phyloP scores from a whole-genome alignment of 768 basidiomycete species.

The Butyriboletus loyo region DNA sequence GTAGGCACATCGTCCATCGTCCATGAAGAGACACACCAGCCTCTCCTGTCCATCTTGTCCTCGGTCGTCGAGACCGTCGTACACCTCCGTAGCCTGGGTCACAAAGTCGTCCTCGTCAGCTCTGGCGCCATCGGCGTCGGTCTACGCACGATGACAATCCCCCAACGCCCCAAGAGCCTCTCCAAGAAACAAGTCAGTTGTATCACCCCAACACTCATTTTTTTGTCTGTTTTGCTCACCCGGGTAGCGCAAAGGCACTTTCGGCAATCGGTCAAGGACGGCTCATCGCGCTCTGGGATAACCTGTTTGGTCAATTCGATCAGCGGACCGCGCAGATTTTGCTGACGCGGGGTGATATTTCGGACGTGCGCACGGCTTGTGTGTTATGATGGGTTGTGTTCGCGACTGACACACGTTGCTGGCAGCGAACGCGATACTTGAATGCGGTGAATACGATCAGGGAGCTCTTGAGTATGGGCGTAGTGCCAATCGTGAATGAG shows the following conservation, averaged over 20 bases:
- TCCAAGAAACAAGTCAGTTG: constrained; percentile 86
- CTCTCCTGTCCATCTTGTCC: constrained; percentile 86
- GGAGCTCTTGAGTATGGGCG: constrained; percentile 88
- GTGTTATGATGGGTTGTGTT: neutral
- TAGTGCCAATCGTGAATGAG: constrained; percentile 98
- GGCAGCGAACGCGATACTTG: constrained; percentile 86
- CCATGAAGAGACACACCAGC: constrained; percentile 89
- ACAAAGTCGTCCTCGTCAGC: constrained; percentile 93
- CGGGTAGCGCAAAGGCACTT: constrained; percentile 61
- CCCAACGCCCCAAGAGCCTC: constrained; percentile 75
- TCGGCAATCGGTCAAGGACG: constrained; percentile 97
- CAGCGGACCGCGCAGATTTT: constrained; percentile 96
- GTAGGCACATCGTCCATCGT: constrained; percentile 93
- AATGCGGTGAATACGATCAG: constrained; percentile 96
- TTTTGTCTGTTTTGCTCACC: constrained; percentile 12
- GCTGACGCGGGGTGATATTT: constrained; percentile 93
- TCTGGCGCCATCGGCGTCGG: constrained; percentile 99
- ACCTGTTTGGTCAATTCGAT: constrained; percentile 88
- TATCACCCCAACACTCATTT: neutral
- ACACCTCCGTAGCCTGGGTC: constrained; percentile 71
- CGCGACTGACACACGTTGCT: constrained; percentile 4
- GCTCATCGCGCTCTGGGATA: constrained; percentile 95
- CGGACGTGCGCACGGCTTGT: constrained; percentile 62
- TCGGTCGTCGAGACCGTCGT: constrained; percentile 90
- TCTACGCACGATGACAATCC: constrained; percentile 83